These are phyloP conservation scores for Talaromyces sp. DNA, from an alignment of 2,329 filamentous ascomycete genomes.

Conservation along the genomic window DNA sequence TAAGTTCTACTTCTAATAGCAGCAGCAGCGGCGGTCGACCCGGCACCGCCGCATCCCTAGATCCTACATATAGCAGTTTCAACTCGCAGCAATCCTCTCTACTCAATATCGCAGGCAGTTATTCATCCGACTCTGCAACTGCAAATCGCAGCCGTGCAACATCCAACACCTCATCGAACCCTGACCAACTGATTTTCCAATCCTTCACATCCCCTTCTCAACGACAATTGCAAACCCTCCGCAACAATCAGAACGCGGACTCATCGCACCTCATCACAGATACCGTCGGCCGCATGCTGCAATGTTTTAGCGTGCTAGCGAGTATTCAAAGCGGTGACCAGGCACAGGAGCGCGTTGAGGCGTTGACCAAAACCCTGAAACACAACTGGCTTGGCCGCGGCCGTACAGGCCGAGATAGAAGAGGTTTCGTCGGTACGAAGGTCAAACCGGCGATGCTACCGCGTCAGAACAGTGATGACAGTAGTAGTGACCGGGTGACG, in stretches of 20 bases:
- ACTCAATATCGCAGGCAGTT: slow-evolving; percentile 62
- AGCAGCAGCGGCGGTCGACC: slow-evolving; percentile 55
- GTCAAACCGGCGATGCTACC: slow-evolving; percentile 31
- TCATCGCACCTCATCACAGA: slow-evolving; percentile 76
- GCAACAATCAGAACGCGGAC: slow-evolving; percentile 33
- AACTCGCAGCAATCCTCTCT: slow-evolving; percentile 72
- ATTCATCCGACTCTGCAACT: slow-evolving; percentile 51
- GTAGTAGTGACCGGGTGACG: slow-evolving; percentile 20
- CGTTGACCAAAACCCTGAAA: slow-evolving; percentile 82
- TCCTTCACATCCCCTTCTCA: slow-evolving; percentile 40
- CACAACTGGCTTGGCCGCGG: slow-evolving; percentile 95
- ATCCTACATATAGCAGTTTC: slow-evolving; percentile 72
- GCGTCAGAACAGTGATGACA: slow-evolving; percentile 23
- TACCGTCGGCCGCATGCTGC: slow-evolving; percentile 90
- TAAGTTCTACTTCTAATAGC: slow-evolving; percentile 41
- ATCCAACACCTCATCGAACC: slow-evolving; percentile 69
- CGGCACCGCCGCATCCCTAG: slow-evolving; percentile 70
- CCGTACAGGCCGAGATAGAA: slow-evolving; percentile 79
- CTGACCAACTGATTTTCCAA: slow-evolving; percentile 43
- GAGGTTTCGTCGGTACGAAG: slow-evolving; percentile 78
- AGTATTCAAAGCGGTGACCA: slow-evolving; percentile 70
- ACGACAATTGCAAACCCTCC: slow-evolving; percentile 34
- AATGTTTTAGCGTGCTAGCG: slow-evolving; percentile 89
- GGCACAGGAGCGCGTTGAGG: slow-evolving; percentile 72
- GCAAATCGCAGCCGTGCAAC: slow-evolving; percentile 71